phyloP scores from a whole-genome alignment of 371 early-diverging fungal species.

The Dinochytrium kinnereticum region DNA sequence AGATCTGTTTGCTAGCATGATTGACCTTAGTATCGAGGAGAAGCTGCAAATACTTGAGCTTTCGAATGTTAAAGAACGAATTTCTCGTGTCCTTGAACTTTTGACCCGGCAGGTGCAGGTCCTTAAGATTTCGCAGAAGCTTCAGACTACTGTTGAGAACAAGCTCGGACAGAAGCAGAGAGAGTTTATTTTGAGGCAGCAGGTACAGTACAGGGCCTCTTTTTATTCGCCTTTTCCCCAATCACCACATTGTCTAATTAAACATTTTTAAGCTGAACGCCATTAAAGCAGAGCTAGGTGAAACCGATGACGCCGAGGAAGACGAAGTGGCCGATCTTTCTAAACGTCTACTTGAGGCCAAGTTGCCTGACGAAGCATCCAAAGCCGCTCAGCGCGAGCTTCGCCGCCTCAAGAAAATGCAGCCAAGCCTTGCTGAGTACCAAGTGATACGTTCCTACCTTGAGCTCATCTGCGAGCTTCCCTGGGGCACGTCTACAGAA shows the following conservation, averaged over 20 bases:
- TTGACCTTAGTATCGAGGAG: conserved; percentile 75
- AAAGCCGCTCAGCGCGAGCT: conserved; percentile 74
- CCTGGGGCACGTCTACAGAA: conserved; percentile 69
- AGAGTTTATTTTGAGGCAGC: conserved; percentile 84
- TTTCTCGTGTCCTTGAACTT: conserved; percentile 65
- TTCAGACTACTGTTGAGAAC: conserved; percentile 78
- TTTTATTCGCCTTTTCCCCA: no score
- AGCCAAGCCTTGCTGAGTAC: conserved; percentile 79
- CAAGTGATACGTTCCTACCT: conserved; percentile 78
- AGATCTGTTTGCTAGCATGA: conserved; percentile 73
- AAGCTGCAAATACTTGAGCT: conserved; percentile 70
- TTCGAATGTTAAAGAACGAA: conserved; percentile 62
- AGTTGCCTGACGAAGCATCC: conserved; percentile 70
- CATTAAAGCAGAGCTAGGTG: conserved; percentile 81
- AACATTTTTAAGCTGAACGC: conserved; percentile 65
- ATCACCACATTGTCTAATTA: no score
- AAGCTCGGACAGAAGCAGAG: conserved; percentile 79
- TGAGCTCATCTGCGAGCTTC: conserved; percentile 78
- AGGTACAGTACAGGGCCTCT: conserved; percentile 49
- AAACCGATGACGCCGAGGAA: conserved; percentile 59
- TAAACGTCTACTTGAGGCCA: conserved; percentile 63
- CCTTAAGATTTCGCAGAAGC: conserved; percentile 77
- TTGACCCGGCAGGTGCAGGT: conserved; percentile 83
- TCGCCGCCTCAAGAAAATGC: conserved; percentile 73
- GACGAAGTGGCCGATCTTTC: conserved; percentile 67